Base-by-base conservation (phyloP, 805 yeast species). In the Lipomyces yamadae region DNA sequence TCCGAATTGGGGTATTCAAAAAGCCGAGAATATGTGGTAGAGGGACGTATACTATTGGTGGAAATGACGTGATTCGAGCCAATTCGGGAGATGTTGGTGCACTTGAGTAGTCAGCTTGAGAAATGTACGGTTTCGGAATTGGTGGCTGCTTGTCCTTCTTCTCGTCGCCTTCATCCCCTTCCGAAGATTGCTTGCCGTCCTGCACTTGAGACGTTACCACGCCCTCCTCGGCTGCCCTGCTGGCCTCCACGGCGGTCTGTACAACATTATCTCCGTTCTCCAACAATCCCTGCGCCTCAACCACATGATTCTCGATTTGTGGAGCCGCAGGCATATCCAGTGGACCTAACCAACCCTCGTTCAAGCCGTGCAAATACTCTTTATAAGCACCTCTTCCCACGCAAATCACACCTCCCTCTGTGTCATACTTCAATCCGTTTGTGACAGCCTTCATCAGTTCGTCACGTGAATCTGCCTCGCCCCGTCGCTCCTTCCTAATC, bases 341-440 rank as follows among this genome's bases (percentile, higher is more conserved):
- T 1, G 98, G 98, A 0, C 99, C 99, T 57, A 95, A 78, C 75
- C 95, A 82, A 4, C 99, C 99, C 80, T 95, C 99, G 73, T 95
- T 97, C 10, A 95, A 76, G 8, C 99, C 99, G 56, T 84, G 83
- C 62, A 95, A 76, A 76, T 92, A 95, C 81, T 95, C 99, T 77
- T 94, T 94, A 77, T 85, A 95, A 0, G 98, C 94, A 65, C 99
- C 99, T 76, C 99, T 84, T 3, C 99, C 99, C 33, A 95, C 80
- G 76, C 97, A 91, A 29, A 95, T 84, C 11, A 92, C 88, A 56
- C 98, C 99, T 33, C 98, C 98, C 5, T 18, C 48, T 6, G 72
- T 69, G 70, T 84, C 85, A 42, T 80, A 75, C 7, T 78, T 81
- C 33, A 78, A 75, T 59, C 81, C 58, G 42, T 70, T 70, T 45